Evolutionary conservation across 768 basidiomycete genomes (phyloP), one percentile per base, ranked within the genome.

Genomic region (Pholiota molesta): DNA sequence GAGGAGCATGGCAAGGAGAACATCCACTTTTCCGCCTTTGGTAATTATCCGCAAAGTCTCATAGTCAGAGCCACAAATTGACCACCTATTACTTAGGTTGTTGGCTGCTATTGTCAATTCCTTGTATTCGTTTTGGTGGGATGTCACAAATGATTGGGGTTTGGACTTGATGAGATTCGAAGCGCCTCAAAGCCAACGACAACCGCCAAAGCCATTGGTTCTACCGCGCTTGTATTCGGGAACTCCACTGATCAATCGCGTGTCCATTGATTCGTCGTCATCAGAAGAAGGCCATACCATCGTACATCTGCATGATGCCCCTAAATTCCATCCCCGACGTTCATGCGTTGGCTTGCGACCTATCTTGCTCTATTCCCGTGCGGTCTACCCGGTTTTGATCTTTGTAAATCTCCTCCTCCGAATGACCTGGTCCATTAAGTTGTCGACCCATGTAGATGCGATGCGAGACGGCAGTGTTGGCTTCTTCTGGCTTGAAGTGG

Each of bases 51-150:
- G 23, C 51, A 10, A n/a, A 11, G 55, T 13, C 19, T 52, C 19
- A 4, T 14, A 62, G 17, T 44, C 61, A 29, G 39, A 60, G 31
- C 31, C 37, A 35, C 33, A 49, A 29, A 53, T 17, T 31, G 21
- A 31, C 13, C 44, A 23, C 21, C 6, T 19, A 17, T 59, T 21
- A 44, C 33, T 51, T 52, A 97, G 95, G 95, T 74, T 98, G 16
- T 74, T 97, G 49, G 85, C 89, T 10, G 95, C 94, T 23, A 82
- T 85, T 37, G 73, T 97, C 69, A 99, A 99, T 75, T 97, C 96
- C 3, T 73, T 92, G 31, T 99, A 94, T 75, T 96, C 95, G 2
- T 99, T 97, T 74, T 99, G 95, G 93, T 99, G 97, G 97, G 97
- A 99, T 75, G 84, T 99, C 45, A 95, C 94, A 52, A 93, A 97